A percentile compares a stretch with the other conserved stretches of the same genome.
phyloP scores from a whole-genome alignment of 2,329 filamentous ascomycete species.

The Sporothrix globosa region DNA sequence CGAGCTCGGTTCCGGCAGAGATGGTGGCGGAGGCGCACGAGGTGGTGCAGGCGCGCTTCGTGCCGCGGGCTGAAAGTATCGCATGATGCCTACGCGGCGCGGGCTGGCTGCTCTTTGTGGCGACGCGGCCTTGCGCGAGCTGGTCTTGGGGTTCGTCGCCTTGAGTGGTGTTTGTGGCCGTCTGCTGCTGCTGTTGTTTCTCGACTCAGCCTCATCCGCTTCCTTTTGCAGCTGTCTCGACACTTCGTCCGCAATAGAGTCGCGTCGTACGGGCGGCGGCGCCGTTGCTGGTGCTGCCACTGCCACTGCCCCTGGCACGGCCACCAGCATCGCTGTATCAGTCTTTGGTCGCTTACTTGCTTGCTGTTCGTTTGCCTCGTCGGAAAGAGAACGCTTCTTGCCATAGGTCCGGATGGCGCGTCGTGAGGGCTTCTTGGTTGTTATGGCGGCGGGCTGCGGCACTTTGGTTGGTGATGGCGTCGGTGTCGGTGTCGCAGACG shows the following conservation, averaged over 20 bases:
- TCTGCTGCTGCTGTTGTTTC: neutral
- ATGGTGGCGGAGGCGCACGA: neutral
- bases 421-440: constrained; percentile 10
- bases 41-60: constrained; percentile 10
- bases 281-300: too few relatives aligned
- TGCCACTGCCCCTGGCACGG: neutral
- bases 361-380: neutral
- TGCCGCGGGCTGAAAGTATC: constrained; percentile 35
- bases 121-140: neutral
- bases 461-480: constrained; percentile 3
- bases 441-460: neutral
- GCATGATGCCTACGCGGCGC: constrained; percentile 33
- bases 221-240: constrained; percentile 30
- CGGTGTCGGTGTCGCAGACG: constrained; percentile 25
- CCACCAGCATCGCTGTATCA: neutral
- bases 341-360: constrained; percentile 13
- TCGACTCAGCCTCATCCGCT: constrained; percentile 20
- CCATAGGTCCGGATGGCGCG: constrained; percentile 35
- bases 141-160: neutral
- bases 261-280: neutral
- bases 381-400: constrained; percentile 33
- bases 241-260: constrained; percentile 18
- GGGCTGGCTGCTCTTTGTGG: constrained; percentile 12
- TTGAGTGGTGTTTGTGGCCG: constrained; percentile 2
- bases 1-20: neutral